A percentile compares a stretch with the other conserved stretches of the same genome.
Conservation (phyloP, 257 asterid genomes). For the Gentiana macrophylla region DNA sequence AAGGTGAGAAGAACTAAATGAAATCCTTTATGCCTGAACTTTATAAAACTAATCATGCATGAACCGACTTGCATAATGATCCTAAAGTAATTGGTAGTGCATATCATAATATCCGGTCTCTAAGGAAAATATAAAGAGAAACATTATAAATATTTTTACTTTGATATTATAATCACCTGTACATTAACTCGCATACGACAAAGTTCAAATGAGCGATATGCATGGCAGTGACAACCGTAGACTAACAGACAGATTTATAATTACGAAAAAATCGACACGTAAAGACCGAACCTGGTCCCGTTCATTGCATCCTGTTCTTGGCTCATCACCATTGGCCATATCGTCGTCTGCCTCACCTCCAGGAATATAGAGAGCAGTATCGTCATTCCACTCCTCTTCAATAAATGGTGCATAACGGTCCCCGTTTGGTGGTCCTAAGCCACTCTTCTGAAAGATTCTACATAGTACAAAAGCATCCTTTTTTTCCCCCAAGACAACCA, state of each 20-base stretch:
- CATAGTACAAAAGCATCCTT: constrained; percentile 91
- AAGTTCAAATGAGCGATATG: not conserved
- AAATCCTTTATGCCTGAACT: no score
- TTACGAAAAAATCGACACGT: not conserved
- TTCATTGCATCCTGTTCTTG: constrained; percentile 33
- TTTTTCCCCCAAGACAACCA: constrained; percentile 33
- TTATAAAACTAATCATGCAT: no score
- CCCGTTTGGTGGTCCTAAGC: constrained; percentile 89
- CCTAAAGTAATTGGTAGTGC: no score
- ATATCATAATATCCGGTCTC: no score
- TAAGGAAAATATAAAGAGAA: no score
- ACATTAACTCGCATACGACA: not conserved
- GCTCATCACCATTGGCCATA: constrained; percentile 60
- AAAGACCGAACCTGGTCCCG: constrained; percentile 49
- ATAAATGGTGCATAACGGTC: constrained; percentile 88
- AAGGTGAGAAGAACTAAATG: no score
- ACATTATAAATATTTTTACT: no score
- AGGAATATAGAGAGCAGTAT: constrained; percentile 40
- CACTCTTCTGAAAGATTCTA: constrained; percentile 88
- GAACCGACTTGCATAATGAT: no score
- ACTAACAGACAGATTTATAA: not conserved
- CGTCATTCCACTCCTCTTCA: constrained; percentile 93
- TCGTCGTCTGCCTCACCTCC: constrained; percentile 75
- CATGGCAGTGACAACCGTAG: not conserved
- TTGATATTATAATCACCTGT: not conserved